Base-by-base conservation (phyloP, 495 filamentous ascomycete species). In the Aspergillus ellipticus region DNA sequence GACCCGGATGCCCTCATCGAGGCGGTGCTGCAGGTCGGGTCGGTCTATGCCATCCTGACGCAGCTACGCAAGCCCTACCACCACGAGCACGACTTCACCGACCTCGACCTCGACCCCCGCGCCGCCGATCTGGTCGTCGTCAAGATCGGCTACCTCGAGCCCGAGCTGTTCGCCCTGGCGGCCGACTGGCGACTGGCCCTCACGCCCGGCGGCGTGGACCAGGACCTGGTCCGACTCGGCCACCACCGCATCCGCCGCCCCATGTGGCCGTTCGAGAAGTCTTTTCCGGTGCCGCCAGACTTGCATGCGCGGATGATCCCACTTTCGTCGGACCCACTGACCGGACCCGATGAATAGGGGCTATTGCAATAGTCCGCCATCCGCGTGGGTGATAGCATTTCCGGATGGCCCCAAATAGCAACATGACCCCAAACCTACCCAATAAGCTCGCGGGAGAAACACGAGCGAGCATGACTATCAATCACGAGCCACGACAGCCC, bases 101-200 rank as follows among this genome's bases (percentile, higher is more conserved):
- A 74, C 17, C 70, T 83, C 3, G 52, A 78, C 52, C 70, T 84
- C 0, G 26, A 55, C 1, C 79, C 80, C 10, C 75, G 79, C 1
- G 58, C 66, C 4, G 69, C 74, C 9, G 77, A 80, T 54, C 75
- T 84, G 15, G 79, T 84, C 11, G 73, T 84, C 16, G 79, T 83
- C 6, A 84, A 84, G 66, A 84, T 84, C 48, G 80, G 81, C 17
- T 84, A 83, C 55, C 59, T 84, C 10, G 80, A 84, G 58, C 81
- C 81, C 15, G 79, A 84, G 37, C 59, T 84, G 1, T 82, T 78
- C 49, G 71, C 72, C 39, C 83, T 82, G 78, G 79, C 80, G 0
- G 62, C 67, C 10, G 78, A 79, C 49, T 83, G 80, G 80, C 79
- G 79, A 74, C 72, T 82, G 0, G 79, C 63, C 8, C 66, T 83